Base-by-base conservation (phyloP, 306 rosid species). In the Trifolium dubium region DNA sequence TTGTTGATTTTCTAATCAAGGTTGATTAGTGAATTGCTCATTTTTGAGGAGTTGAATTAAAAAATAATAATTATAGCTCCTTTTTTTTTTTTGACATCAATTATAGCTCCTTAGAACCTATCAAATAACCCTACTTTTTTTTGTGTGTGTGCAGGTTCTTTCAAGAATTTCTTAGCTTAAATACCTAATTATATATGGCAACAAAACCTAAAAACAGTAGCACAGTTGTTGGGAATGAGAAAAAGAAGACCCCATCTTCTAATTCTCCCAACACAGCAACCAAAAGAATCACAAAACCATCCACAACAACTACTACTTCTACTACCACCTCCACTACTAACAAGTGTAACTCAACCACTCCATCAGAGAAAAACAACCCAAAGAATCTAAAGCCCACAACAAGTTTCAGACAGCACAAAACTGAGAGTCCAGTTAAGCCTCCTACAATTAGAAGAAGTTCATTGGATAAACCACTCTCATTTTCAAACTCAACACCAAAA, bases 391-490 rank as follows among this genome's bases (percentile, higher is more conserved):
- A 69, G 71, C 83, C 96, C 13, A 92, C 93, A 2, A 54, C 72
- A 18, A 90, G 89, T 67, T 60, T 56, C 75, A 79, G 61, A 50
- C 49, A 65, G 3, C 47, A 51, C 18, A 86, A 56, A 76, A 86
- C 10, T 23, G 63, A 79, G 17, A 23, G 67, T 11, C 32, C 54
- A 8, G 43, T 41, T 19, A 84, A 75, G 51, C 72, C 93, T 6
- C 10, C 40, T 4, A 8, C 79, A 30, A 82, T 77, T 39, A 84
- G 99, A 75, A 90, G 98, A 84, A 92, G 88, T 70, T 95, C 99
- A 10, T 74, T 92, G 2, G 99, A 95, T 64, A 90, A 60, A 73
- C 91, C 96, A 7, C 79, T 87, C 0, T 79, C 96, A 3, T 70
- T 88, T 63, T 85, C 92, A 5, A 71, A 69, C 30, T 29, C 73